phyloP scores from a whole-genome alignment of 495 filamentous ascomycete genomes.

The Trichocladium uniseriatum region DNA sequence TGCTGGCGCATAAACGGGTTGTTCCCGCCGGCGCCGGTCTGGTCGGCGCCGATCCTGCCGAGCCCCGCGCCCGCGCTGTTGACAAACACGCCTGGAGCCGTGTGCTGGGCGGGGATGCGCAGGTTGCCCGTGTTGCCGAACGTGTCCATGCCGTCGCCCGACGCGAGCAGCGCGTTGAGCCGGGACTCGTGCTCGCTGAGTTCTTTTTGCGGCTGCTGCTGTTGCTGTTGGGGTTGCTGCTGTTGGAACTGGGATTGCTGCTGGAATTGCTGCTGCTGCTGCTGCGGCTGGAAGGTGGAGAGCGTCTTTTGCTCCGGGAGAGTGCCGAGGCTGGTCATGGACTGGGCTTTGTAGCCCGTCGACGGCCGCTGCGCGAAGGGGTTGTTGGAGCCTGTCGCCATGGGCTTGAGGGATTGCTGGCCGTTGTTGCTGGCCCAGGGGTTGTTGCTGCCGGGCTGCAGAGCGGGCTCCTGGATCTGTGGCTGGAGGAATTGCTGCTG shows the following conservation, averaged over 20 bases:
- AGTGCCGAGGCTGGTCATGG: conserved; percentile 57
- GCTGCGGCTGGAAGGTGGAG: conserved; percentile 31
- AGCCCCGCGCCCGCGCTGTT: conserved; percentile 81
- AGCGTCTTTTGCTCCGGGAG: conserved; percentile 64
- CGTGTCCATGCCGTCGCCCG: conserved; percentile 88
- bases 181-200: conserved; percentile 70
- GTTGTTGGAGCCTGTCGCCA: conserved; percentile 89
- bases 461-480: conserved; percentile 48
- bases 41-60: conserved; percentile 56
- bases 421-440: conserved; percentile 55
- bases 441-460: conserved; percentile 75
- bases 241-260: conserved; percentile 14
- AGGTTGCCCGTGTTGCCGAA: conserved; percentile 93
- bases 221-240: conserved; percentile 34
- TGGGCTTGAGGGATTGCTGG: conserved; percentile 45
- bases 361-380: conserved; percentile 63
- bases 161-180: conserved; percentile 80
- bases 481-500: conserved; percentile 45
- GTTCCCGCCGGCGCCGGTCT: conserved; percentile 52
- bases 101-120: conserved; percentile 94
- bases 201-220: conserved; percentile 42
- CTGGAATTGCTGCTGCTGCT: conserved; percentile 1
- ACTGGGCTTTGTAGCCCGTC: conserved; percentile 34
- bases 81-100: conserved; percentile 91
- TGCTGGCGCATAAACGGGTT: conserved; percentile 83